A percentile compares a stretch with the other conserved stretches of the same genome.
Conservation (phyloP, 257 asterid species). For the Penstemon barbatus region DNA sequence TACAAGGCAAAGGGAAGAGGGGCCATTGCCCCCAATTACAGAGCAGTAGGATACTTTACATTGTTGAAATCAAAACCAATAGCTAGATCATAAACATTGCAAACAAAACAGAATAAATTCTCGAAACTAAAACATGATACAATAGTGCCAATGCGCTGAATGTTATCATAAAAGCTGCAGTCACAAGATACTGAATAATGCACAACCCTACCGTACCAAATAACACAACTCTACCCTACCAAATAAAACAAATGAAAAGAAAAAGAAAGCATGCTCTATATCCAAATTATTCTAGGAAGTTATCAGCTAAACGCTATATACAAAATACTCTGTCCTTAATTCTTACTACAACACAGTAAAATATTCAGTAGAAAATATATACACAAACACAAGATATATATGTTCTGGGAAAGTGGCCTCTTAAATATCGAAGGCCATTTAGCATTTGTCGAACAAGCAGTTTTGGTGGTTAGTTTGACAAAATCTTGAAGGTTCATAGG, state of each 20-base stretch:
- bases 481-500: constrained; percentile 17
- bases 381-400: constrained; percentile 25
- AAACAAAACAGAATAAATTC: neutral
- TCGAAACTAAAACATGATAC: neutral
- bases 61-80: neutral
- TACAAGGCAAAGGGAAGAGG: no score
- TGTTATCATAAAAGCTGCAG: no score
- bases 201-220: no score
- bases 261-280: neutral
- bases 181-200: no score
- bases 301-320: neutral
- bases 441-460: constrained; percentile 19
- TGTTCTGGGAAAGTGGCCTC: constrained; percentile 20
- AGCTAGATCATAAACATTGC: neutral
- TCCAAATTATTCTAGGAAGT: neutral
- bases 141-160: no score
- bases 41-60: neutral
- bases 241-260: no score
- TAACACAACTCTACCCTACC: no score
- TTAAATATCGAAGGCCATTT: constrained; percentile 10
- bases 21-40: no score
- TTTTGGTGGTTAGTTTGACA: constrained; percentile 31
- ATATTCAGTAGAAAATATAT: constrained; percentile 22
- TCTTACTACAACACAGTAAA: constrained; percentile 7
- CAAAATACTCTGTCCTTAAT: neutral